A percentile compares a stretch with the other conserved stretches of the same genome.
phyloP scores from a whole-genome alignment of 805 yeast species.

The Suhomyces sp. region DNA sequence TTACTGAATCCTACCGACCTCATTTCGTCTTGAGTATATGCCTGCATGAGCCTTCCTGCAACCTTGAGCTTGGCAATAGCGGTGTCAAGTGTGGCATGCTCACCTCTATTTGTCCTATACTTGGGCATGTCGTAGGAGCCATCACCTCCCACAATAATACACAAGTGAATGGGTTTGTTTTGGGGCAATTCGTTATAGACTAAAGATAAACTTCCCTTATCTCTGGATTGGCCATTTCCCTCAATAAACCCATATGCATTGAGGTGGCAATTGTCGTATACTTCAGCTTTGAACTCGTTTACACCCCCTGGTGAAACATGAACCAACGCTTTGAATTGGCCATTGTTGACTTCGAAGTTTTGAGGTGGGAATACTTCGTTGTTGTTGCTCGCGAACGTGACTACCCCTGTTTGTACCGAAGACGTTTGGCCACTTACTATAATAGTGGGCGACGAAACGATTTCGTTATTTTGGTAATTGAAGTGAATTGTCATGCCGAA shows the following conservation, averaged over 20 bases:
- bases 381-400: constrained; percentile 32
- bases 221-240: constrained; percentile 17
- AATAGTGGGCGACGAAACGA: constrained; percentile 40
- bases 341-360: constrained; percentile 63
- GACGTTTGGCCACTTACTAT: constrained; percentile 32
- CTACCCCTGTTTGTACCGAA: constrained; percentile 20
- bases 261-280: constrained; percentile 35
- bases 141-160: constrained; percentile 73
- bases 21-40: constrained; percentile 91
- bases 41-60: constrained; percentile 86
- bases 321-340: constrained; percentile 71
- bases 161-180: constrained; percentile 78
- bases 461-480: constrained; percentile 34
- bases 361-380: constrained; percentile 60
- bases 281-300: constrained; percentile 55
- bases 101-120: constrained; percentile 44
- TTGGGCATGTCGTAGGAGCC: constrained; percentile 67
- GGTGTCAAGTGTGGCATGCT: constrained; percentile 63
- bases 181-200: constrained; percentile 48
- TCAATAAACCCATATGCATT: constrained; percentile 24
- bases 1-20: constrained; percentile 71
- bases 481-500: constrained; percentile 19
- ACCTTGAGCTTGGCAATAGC: constrained; percentile 74
- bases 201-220: constrained; percentile 22
- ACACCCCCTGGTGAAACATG: constrained; percentile 63